phyloP scores from a whole-genome alignment of 169 alveolate genomes.

The Plasmodium ovale region DNA sequence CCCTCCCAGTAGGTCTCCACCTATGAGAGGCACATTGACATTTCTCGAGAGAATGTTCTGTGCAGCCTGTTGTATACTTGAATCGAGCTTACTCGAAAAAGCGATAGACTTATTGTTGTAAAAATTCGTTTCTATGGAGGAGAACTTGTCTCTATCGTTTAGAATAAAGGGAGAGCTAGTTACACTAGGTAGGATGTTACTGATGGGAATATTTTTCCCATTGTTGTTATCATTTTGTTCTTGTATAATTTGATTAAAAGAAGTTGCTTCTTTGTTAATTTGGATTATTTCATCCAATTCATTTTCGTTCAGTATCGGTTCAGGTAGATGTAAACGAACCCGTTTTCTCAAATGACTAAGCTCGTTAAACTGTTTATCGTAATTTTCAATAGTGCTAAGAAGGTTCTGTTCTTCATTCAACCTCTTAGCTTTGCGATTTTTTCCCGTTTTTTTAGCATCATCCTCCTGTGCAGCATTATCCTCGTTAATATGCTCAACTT shows the following conservation, averaged over 20 bases:
- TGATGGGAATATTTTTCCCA: slow-evolving; percentile 16
- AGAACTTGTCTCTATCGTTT: slow-evolving; percentile 34
- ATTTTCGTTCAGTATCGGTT: slow-evolving; percentile 61
- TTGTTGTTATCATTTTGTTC: slow-evolving; percentile 47
- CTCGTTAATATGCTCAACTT: slow-evolving; percentile 40
- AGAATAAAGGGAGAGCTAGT: slow-evolving; percentile 42
- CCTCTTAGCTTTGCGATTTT: background rate
- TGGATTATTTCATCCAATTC: slow-evolving; percentile 71
- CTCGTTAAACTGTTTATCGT: slow-evolving; percentile 65
- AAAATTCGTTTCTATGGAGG: slow-evolving; percentile 43
- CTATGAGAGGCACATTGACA: slow-evolving; percentile 29
- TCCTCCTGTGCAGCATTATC: background rate
- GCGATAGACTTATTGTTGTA: slow-evolving; percentile 47
- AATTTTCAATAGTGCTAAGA: slow-evolving; percentile 47
- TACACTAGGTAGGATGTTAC: slow-evolving; percentile 56
- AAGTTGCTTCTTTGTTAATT: slow-evolving; percentile 64
- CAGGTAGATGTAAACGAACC: slow-evolving; percentile 56
- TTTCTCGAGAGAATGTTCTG: slow-evolving; percentile 44
- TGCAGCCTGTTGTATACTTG: slow-evolving; percentile 62
- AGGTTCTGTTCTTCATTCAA: slow-evolving; percentile 44
- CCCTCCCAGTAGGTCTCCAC: background rate
- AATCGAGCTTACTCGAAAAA: slow-evolving; percentile 51
- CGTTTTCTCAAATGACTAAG: slow-evolving; percentile 63
- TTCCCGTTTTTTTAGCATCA: background rate
- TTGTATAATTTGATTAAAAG: slow-evolving; percentile 57